Evolutionary conservation across 2,329 filamentous ascomycete species (phyloP).

Genomic region (Colletotrichum zoysiae): DNA sequence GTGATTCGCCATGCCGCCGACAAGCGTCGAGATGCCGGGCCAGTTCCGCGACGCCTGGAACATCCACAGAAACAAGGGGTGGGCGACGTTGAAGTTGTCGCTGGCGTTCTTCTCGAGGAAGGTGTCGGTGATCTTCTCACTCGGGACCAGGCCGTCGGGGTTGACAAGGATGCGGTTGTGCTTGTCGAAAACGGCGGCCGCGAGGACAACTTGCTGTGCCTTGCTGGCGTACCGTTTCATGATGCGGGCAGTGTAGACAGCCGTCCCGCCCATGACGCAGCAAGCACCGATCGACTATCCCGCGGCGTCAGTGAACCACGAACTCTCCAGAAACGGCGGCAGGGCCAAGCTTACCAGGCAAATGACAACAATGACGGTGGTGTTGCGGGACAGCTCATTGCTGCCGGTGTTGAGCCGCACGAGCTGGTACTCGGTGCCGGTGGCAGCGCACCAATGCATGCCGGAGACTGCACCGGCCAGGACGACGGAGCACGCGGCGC

Average conservation of each 20-base stretch:
- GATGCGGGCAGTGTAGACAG: slow-evolving; percentile 65
- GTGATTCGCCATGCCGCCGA: slow-evolving; percentile 80
- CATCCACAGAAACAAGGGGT: slow-evolving; percentile 89
- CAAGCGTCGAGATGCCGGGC: slow-evolving; percentile 74
- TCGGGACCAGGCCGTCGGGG: slow-evolving; percentile 76
- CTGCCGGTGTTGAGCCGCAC: slow-evolving; percentile 57
- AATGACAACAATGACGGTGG: slow-evolving; percentile 80
- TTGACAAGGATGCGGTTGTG: slow-evolving; percentile 76
- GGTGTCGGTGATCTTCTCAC: slow-evolving; percentile 82
- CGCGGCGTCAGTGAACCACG: slow-evolving; percentile 10
- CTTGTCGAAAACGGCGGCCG: slow-evolving; percentile 75
- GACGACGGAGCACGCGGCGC: slow-evolving; percentile 73
- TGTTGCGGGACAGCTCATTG: slow-evolving; percentile 66
- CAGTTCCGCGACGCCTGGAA: slow-evolving; percentile 86
- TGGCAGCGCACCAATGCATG: slow-evolving; percentile 88
- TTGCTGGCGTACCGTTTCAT: slow-evolving; percentile 67
- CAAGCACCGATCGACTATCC: slow-evolving; percentile 71
- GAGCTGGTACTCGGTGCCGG: slow-evolving; percentile 77
- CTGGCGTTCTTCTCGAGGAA: slow-evolving; percentile 75
- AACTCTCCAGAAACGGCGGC: neutral
- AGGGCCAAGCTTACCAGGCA: slow-evolving; percentile 68
- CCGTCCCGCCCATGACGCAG: slow-evolving; percentile 67
- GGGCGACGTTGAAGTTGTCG: slow-evolving; percentile 80
- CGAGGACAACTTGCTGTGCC: slow-evolving; percentile 71
- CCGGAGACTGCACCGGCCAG: slow-evolving; percentile 82